Conservation (phyloP, 306 rosid species). For the Rosa lucieae region DNA sequence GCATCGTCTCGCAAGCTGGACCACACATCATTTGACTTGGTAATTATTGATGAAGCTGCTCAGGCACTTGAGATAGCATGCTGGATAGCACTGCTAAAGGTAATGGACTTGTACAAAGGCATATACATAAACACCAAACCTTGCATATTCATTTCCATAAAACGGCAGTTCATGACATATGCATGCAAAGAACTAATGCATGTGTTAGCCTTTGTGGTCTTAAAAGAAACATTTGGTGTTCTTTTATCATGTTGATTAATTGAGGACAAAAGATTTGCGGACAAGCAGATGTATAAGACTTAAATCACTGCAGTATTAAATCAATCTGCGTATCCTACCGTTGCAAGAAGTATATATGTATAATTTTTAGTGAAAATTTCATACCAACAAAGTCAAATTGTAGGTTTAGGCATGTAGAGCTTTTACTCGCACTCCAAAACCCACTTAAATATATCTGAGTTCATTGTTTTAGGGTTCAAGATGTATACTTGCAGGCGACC, state of each 20-base stretch:
- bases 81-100: conserved; percentile 93
- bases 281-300: conserved; percentile 7
- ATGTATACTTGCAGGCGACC: conserved; percentile 98
- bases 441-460: conserved; percentile 35
- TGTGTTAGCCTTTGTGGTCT: neutral
- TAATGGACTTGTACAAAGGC: conserved; percentile 29
- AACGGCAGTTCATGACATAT: conserved; percentile 5
- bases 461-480: conserved; percentile 87
- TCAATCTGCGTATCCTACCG: neutral
- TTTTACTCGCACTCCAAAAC: neutral
- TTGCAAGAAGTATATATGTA: no score
- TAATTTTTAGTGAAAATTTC: neutral
- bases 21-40: conserved; percentile 82
- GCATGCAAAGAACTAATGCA: neutral
- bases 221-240: conserved; percentile 3
- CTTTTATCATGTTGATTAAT: conserved; percentile 1
- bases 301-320: conserved; percentile 5
- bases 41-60: conserved; percentile 97
- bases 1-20: conserved; percentile 74
- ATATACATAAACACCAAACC: neutral
- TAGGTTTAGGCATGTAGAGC: conserved; percentile 18
- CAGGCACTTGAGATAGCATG: conserved; percentile 99
- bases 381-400: conserved; percentile 12
- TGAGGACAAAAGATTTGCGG: neutral
- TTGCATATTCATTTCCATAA: conserved; percentile 7